Percentiles rank a stretch among this genome's conserved stretches.
Evolutionary conservation across 805 yeast genomes (phyloP).

Genomic region (Candida tibetensis): DNA sequence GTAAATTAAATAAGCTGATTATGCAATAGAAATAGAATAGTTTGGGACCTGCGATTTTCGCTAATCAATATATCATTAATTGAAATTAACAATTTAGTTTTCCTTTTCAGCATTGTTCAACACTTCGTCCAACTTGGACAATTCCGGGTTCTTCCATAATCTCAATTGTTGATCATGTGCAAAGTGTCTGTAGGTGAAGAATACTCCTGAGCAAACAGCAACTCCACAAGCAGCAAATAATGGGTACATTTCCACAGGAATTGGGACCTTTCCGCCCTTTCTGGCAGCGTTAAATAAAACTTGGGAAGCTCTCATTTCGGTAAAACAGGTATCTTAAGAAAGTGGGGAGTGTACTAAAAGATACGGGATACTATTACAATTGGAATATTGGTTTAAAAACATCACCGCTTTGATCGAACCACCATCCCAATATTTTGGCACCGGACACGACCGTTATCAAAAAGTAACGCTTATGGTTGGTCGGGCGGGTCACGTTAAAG

Average conservation of each 20-base stretch:
- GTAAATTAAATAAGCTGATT: neutral
- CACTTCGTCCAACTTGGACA: conserved; percentile 41
- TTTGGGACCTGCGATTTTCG: no score
- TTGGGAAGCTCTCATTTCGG: conserved; percentile 39
- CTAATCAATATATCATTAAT: no score
- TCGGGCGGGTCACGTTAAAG: neutral
- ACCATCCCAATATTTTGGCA: conserved; percentile 1
- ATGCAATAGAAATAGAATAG: neutral
- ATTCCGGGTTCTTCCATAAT: conserved; percentile 45
- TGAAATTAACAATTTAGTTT: no score
- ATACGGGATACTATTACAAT: neutral
- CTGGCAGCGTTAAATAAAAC: conserved; percentile 41
- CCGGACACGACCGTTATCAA: conserved; percentile 4
- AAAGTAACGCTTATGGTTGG: conserved; percentile 11
- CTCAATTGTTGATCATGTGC: conserved; percentile 44
- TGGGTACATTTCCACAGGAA: conserved; percentile 47
- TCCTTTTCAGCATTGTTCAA: conserved; percentile 35
- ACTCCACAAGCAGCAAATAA: conserved; percentile 45
- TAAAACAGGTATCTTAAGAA: no score
- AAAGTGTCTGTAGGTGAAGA: conserved; percentile 48
- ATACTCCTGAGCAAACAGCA: conserved; percentile 36
- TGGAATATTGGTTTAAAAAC: neutral
- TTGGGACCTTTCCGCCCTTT: conserved; percentile 21
- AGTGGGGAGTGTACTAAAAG: no score
- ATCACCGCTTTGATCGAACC: conserved; percentile 8